Percentiles rank a stretch among this genome's conserved stretches.
Conservation (phyloP, 345 rosid species). For the Eucalyptus pumila region DNA sequence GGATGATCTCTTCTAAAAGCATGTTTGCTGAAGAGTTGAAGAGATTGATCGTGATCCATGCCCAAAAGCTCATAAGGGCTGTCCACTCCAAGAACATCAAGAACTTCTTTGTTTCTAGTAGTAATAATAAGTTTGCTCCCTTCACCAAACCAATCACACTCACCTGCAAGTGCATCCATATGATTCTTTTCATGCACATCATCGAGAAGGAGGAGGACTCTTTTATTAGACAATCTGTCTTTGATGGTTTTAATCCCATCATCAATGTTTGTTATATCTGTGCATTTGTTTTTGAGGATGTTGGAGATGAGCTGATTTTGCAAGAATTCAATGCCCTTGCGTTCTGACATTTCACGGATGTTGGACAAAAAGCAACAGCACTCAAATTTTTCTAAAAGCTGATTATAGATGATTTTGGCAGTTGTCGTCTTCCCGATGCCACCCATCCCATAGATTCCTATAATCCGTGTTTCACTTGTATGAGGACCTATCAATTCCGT, state of each 20-base stretch:
- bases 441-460: too few relatives aligned
- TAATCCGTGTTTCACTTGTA: too few relatives aligned
- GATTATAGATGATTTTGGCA: too few relatives aligned
- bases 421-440: too few relatives aligned
- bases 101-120: too few relatives aligned
- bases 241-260: background rate
- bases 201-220: background rate
- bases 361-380: accelerated
- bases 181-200: background rate
- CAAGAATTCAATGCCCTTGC: background rate
- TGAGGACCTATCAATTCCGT: too few relatives aligned
- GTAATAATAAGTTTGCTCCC: background rate
- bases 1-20: background rate
- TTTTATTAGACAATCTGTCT: background rate
- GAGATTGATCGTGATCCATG: accelerated
- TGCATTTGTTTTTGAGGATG: accelerated
- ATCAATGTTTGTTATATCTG: background rate
- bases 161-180: background rate
- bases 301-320: background rate
- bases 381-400: too few relatives aligned
- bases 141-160: background rate
- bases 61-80: accelerated
- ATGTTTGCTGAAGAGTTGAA: background rate
- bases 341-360: background rate
- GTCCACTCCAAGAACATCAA: accelerated